These are phyloP conservation scores for Phytophthora hybrid DNA, from an alignment of 352 stramenopile genomes.

Conservation along the genomic window DNA sequence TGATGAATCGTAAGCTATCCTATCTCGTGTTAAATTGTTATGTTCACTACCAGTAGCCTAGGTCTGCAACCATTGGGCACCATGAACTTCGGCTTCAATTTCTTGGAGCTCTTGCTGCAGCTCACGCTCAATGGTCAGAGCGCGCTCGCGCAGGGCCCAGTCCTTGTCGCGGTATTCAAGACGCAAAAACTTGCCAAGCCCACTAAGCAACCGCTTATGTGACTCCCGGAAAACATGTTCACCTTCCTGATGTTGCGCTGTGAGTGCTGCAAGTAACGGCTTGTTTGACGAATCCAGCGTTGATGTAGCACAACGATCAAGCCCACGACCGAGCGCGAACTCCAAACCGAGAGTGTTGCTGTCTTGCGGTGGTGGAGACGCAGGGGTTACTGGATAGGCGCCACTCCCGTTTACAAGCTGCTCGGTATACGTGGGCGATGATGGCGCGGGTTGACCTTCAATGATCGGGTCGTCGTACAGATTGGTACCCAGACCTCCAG, in stretches of 20 bases:
- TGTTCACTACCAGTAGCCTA: too few species aligned
- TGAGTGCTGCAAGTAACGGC: slow-evolving; percentile 43
- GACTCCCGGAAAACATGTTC: slow-evolving; percentile 52
- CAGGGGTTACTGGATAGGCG: slow-evolving; percentile 19
- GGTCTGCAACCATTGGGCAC: slow-evolving; percentile 42
- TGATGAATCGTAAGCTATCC: slow-evolving; percentile 6
- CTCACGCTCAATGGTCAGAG: slow-evolving; percentile 69
- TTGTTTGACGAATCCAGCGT: slow-evolving; percentile 50
- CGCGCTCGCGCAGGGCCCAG: slow-evolving; percentile 59
- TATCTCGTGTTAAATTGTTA: too few species aligned
- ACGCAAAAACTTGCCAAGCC: slow-evolving; percentile 69
- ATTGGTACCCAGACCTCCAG: slow-evolving; percentile 34
- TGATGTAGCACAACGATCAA: slow-evolving; percentile 35
- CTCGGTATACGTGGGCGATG: slow-evolving; percentile 40
- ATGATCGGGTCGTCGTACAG: slow-evolving; percentile 52
- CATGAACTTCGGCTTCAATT: slow-evolving; percentile 49
- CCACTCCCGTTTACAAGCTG: slow-evolving; percentile 24
- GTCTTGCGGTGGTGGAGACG: slow-evolving; percentile 25
- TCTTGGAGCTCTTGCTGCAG: slow-evolving; percentile 65
- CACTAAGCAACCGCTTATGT: slow-evolving; percentile 56
- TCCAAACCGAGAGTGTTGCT: slow-evolving; percentile 15
- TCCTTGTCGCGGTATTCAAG: slow-evolving; percentile 57
- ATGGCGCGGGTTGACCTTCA: slow-evolving; percentile 41
- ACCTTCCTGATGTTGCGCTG: slow-evolving; percentile 50
- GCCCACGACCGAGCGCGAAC: slow-evolving; percentile 17